These are phyloP conservation scores for Dothiorella sarmentorum DNA, from an alignment of 2,329 filamentous ascomycete genomes.

Conservation along the genomic window DNA sequence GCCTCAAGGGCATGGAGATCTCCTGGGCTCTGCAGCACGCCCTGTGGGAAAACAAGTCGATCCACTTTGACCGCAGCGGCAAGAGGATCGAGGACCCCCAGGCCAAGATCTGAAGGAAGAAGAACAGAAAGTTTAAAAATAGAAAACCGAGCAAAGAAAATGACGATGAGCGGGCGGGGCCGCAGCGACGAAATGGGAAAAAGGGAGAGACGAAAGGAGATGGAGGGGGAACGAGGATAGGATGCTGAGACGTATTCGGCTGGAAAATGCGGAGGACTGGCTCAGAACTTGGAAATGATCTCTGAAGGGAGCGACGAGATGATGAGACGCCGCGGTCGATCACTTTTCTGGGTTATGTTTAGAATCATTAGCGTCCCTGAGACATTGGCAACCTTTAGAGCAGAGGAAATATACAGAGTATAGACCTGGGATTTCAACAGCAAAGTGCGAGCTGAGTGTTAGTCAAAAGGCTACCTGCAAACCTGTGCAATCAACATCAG, in stretches of 20 bases:
- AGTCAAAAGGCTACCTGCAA: no score
- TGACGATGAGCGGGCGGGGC: neutral
- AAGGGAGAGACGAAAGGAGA: no score
- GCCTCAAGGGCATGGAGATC: slow-evolving; percentile 38
- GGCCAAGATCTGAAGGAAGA: neutral
- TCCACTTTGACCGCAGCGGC: slow-evolving; percentile 39
- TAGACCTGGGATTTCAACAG: neutral
- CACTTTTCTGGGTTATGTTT: neutral
- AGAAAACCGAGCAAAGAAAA: neutral
- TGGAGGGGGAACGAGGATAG: no score
- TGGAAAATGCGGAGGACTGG: no score
- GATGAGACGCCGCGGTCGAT: neutral
- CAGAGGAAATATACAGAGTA: neutral
- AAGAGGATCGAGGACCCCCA: slow-evolving; percentile 19
- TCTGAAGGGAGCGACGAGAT: no score
- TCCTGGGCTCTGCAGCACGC: slow-evolving; percentile 54
- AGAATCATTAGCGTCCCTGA: no score
- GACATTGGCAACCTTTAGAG: no score
- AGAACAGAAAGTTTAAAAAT: no score
- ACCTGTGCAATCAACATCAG: neutral
- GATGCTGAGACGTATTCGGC: no score
- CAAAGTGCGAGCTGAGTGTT: neutral
- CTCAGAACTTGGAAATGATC: neutral
- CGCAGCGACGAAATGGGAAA: neutral
- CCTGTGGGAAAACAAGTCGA: slow-evolving; percentile 54